phyloP scores from a whole-genome alignment of 2,329 filamentous ascomycete species.

The Calonectria henricotiae region DNA sequence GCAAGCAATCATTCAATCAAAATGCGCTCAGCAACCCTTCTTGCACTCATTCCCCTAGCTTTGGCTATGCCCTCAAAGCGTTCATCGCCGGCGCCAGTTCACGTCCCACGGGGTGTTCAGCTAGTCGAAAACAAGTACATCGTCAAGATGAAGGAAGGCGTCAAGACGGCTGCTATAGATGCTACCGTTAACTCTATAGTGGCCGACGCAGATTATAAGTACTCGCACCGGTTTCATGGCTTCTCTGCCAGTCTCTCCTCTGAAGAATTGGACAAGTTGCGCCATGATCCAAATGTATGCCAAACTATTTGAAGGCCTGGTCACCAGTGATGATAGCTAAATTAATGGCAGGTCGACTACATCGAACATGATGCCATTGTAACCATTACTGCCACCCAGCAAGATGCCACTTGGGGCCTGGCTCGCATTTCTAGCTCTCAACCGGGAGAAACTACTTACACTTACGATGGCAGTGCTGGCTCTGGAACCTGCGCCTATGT shows the following conservation, averaged over 20 bases:
- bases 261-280: constrained; percentile 49
- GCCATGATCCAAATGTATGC: constrained; percentile 50
- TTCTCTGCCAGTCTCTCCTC: constrained; percentile 52
- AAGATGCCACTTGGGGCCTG: constrained; percentile 62
- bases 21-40: constrained; percentile 56
- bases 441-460: constrained; percentile 55
- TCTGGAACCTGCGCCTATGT: constrained; percentile 64
- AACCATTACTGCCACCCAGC: constrained; percentile 48
- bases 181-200: constrained; percentile 51
- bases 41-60: constrained; percentile 56
- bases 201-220: constrained; percentile 56
- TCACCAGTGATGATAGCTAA: neutral
- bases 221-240: constrained; percentile 48
- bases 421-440: constrained; percentile 58
- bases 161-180: constrained; percentile 45
- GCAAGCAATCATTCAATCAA: constrained; percentile 37
- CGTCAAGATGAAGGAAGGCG: constrained; percentile 56
- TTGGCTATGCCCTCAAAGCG: constrained; percentile 56
- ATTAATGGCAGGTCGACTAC: constrained; percentile 55
- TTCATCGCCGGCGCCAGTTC: constrained; percentile 56
- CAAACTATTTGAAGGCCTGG: too few species aligned
- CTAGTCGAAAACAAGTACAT: constrained; percentile 60
- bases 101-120: constrained; percentile 55
- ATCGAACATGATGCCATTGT: constrained; percentile 61
- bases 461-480: constrained; percentile 61